Conservation (phyloP, 2,329 filamentous ascomycete genomes). For the Sporothrix protearum region DNA sequence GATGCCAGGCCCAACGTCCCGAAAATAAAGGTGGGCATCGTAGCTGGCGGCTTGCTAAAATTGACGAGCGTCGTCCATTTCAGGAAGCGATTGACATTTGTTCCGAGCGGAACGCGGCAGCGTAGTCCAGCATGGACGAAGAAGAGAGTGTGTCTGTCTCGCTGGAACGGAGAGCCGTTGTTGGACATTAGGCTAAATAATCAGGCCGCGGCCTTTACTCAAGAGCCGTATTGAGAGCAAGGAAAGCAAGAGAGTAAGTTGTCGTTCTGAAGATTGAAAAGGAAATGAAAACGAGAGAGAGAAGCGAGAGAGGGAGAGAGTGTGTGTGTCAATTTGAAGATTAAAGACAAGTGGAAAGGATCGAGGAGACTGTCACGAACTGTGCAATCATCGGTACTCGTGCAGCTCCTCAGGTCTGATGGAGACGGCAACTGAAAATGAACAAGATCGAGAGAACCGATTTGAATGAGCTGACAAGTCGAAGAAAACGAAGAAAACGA, state of each 20-base stretch:
- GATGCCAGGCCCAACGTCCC: not conserved
- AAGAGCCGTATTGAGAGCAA: not conserved
- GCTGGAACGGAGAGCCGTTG: slow-evolving; percentile 15
- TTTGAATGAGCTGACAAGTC: too few relatives aligned
- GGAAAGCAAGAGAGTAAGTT: not conserved
- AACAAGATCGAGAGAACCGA: not conserved
- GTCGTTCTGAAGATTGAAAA: not conserved
- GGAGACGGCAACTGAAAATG: not conserved
- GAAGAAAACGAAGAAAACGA: not conserved
- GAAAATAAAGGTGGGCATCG: not conserved
- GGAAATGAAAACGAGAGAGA: not conserved
- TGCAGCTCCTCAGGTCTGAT: not conserved
- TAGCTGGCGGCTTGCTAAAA: too few relatives aligned
- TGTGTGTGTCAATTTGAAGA: not conserved
- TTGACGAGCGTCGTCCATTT: not conserved
- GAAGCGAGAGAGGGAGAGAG: not conserved
- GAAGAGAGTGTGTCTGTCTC: not conserved
- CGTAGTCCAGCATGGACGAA: not conserved
- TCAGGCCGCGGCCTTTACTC: not conserved
- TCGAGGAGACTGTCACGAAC: not conserved
- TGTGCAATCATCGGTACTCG: not conserved
- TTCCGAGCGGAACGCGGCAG: slow-evolving; percentile 12
- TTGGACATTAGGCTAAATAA: slow-evolving; percentile 14
- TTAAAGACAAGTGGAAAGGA: not conserved
- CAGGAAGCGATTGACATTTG: slow-evolving; percentile 6